These are phyloP conservation scores for Aspergillus versicolor DNA, from an alignment of 2,329 filamentous ascomycete species.

Conservation along the genomic window DNA sequence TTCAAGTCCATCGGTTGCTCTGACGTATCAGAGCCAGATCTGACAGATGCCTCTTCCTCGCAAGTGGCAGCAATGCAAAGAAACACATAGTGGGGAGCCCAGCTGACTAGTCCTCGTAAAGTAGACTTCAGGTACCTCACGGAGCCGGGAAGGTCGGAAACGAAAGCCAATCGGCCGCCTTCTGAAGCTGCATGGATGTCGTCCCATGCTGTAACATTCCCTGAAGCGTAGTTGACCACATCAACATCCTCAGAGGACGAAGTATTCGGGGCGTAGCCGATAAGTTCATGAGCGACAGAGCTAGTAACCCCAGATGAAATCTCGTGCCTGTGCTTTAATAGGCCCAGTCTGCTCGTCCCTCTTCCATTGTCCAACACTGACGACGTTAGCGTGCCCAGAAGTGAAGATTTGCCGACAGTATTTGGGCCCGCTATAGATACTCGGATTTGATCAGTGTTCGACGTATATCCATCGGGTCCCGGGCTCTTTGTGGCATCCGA, in stretches of 20 bases:
- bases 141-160: conserved; percentile 90
- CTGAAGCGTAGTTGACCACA: conserved; percentile 76
- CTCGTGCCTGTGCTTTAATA: conserved; percentile 91
- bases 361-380: conserved; percentile 87
- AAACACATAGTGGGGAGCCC: conserved; percentile 91
- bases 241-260: conserved; percentile 45
- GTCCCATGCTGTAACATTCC: conserved; percentile 87
- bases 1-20: conserved; percentile 58
- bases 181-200: conserved; percentile 83
- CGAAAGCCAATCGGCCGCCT: conserved; percentile 72
- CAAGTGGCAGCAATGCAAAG: conserved; percentile 84
- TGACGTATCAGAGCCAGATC: conserved; percentile 17
- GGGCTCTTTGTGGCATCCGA: conserved; percentile 1
- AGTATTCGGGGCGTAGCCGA: conserved; percentile 66
- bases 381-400: conserved; percentile 84
- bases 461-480: conserved; percentile 32
- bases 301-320: conserved; percentile 89
- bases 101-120: conserved; percentile 84
- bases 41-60: conserved; percentile 45
- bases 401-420: conserved; percentile 86
- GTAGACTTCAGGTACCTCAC: conserved; percentile 87
- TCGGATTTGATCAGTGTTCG: conserved; percentile 71
- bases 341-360: conserved; percentile 81
- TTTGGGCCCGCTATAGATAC: conserved; percentile 87
- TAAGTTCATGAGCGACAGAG: conserved; percentile 88